These are phyloP conservation scores for Phaeosphaeriaceae sp. DNA, from an alignment of 2,329 filamentous ascomycete genomes.

Conservation along the genomic window DNA sequence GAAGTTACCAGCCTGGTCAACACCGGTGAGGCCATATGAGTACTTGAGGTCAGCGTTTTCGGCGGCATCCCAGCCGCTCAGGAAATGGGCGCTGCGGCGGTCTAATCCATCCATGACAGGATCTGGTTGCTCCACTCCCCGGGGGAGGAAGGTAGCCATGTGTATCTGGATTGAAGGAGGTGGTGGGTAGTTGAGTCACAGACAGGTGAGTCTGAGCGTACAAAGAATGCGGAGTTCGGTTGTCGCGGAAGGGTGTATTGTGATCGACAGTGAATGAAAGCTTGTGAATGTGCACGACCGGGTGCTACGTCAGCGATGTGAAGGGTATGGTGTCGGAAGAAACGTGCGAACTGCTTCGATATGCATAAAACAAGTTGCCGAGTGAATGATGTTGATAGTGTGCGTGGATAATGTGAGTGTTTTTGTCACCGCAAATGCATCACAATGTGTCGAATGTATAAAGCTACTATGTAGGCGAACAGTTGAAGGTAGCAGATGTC, in stretches of 20 bases:
- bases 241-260: not conserved
- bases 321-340: conserved; percentile 11
- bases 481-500: conserved; percentile 7
- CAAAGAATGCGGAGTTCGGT: conserved; percentile 2
- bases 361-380: conserved; percentile 24
- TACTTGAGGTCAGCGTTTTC: conserved; percentile 43
- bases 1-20: conserved; percentile 56
- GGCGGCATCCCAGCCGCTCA: conserved; percentile 39
- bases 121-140: conserved; percentile 25
- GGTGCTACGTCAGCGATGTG: conserved; percentile 18
- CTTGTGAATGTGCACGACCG: conserved; percentile 18
- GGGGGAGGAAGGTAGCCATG: conserved; percentile 36
- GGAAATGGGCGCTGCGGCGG: conserved; percentile 29
- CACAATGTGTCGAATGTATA: conserved; percentile 24
- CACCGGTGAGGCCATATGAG: conserved; percentile 55
- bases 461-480: conserved; percentile 9
- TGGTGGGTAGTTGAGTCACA: conserved; percentile 10
- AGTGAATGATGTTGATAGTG: conserved; percentile 27
- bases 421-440: conserved; percentile 39
- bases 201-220: conserved; percentile 7
- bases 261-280: conserved; percentile 10
- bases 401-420: conserved; percentile 22
- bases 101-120: conserved; percentile 10
- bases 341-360: conserved; percentile 9
- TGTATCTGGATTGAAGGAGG: conserved; percentile 15